Evolutionary conservation across 148 eudicot genomes (phyloP).

Genomic region (Fagopyrum tataricum): DNA sequence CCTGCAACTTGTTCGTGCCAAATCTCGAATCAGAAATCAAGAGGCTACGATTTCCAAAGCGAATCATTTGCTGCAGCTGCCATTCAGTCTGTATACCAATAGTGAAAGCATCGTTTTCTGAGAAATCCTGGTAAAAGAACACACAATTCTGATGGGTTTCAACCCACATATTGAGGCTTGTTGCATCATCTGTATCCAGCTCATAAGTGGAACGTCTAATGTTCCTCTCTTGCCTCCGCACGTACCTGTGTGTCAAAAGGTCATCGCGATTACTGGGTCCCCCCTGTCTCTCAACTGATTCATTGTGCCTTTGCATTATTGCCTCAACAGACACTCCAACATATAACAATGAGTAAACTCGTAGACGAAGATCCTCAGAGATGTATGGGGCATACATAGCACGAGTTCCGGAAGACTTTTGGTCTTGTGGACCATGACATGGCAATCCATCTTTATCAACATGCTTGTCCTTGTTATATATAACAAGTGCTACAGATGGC

Average conservation of each 20-base stretch:
- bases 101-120: conserved; percentile 61
- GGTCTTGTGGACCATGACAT: conserved; percentile 93
- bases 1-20: conserved; percentile 82
- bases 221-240: conserved; percentile 83
- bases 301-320: conserved; percentile 93
- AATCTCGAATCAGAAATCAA: conserved; percentile 74
- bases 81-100: conserved; percentile 92
- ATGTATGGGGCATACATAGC: conserved; percentile 97
- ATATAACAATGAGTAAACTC: conserved; percentile 65
- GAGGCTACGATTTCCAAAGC: conserved; percentile 75
- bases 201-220: conserved; percentile 68
- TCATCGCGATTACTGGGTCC: conserved; percentile 90
- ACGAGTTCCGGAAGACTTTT: conserved; percentile 77
- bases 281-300: conserved; percentile 84
- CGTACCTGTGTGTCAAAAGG: conserved; percentile 84
- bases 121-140: conserved; percentile 77
- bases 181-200: conserved; percentile 76
- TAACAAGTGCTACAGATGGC: conserved; percentile 77
- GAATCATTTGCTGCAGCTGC: conserved; percentile 97
- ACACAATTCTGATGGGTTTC: conserved; percentile 60
- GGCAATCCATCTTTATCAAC: conserved; percentile 75
- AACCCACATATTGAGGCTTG: conserved; percentile 79
- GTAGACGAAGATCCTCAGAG: conserved; percentile 89
- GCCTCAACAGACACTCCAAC: conserved; percentile 93
- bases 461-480: conserved; percentile 84